Evolutionary conservation across 192 early-diverging fungal species (phyloP).

Genomic region (Phlyctochytrium planicorne): DNA sequence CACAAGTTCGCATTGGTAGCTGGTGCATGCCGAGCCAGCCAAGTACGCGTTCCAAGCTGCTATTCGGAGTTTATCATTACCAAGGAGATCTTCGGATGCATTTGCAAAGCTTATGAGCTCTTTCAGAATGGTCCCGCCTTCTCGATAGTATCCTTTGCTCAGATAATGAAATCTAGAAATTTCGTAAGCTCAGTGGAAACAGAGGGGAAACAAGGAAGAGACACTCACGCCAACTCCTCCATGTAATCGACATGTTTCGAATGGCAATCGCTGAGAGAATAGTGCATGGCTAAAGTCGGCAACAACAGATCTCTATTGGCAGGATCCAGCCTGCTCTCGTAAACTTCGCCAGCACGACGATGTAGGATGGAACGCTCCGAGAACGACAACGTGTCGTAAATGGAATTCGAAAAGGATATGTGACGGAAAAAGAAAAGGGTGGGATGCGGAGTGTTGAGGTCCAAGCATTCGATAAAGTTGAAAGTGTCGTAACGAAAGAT

Average conservation of each 20-base stretch:
- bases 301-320: not conserved
- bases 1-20: no score
- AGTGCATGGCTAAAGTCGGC: not conserved
- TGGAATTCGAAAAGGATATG: not conserved
- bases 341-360: not conserved
- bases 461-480: not conserved
- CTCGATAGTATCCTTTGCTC: no score
- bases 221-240: conserved; percentile 4
- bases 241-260: not conserved
- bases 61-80: no score
- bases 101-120: no score
- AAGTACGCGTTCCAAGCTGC: no score
- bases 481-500: not conserved
- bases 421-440: not conserved
- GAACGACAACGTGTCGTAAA: conserved; percentile 8
- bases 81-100: no score
- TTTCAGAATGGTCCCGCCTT: no score
- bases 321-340: not conserved
- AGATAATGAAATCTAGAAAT: no score
- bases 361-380: not conserved
- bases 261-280: not conserved
- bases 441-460: not conserved
- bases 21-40: no score
- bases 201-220: no score
- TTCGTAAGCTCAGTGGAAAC: no score